These are phyloP conservation scores for Volvox reticuliferus DNA, from an alignment of 139 green algal genomes.

Conservation along the genomic window DNA sequence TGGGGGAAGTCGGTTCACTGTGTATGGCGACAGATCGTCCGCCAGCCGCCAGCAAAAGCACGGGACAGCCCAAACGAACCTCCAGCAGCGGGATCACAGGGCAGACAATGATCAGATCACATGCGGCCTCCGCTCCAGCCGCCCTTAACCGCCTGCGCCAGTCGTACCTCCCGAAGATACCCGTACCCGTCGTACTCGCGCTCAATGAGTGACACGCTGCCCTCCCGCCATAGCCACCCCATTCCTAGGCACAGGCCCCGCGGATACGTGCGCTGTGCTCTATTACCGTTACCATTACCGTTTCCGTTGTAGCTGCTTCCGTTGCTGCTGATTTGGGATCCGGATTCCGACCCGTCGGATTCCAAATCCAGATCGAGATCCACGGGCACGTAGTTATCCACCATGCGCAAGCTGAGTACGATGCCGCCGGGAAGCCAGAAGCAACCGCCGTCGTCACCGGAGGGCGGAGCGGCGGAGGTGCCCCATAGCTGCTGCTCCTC, in stretches of 20 bases:
- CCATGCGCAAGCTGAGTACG: conserved; percentile 39
- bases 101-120: background rate
- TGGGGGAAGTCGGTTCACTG: too few relatives aligned
- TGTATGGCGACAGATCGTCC: too few relatives aligned
- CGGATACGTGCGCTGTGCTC: background rate
- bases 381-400: conserved; percentile 31
- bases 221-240: conserved; percentile 27
- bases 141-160: conserved; percentile 45
- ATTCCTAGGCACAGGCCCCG: conserved; percentile 33
- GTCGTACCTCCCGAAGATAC: conserved; percentile 54
- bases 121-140: conserved; percentile 44
- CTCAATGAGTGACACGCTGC: conserved; percentile 24
- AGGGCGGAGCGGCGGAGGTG: background rate
- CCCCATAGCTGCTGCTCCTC: conserved; percentile 58
- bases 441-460: conserved; percentile 42
- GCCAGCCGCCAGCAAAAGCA: too few relatives aligned
- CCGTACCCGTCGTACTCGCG: conserved; percentile 58
- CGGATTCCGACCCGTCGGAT: background rate
- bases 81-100: too few relatives aligned
- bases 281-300: background rate
- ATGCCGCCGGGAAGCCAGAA: conserved; percentile 58
- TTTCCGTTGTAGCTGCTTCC: background rate
- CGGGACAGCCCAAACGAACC: too few relatives aligned
- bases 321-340: background rate
- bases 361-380: conserved; percentile 7